Conservation (phyloP, 2,329 filamentous ascomycete species). For the Scedosporium dehoogii region DNA sequence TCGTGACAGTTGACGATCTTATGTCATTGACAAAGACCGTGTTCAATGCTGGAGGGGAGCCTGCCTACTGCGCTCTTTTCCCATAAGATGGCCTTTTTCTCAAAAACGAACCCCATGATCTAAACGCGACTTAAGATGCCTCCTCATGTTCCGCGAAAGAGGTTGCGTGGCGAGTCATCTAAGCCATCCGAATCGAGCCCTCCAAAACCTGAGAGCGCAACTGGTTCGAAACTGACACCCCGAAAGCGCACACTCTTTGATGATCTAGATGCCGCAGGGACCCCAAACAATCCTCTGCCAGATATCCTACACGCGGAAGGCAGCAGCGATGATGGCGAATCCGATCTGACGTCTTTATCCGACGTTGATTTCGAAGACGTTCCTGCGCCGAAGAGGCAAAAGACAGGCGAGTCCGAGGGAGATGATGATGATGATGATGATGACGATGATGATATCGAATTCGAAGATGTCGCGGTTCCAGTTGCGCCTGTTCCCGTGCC, state of each 20-base stretch:
- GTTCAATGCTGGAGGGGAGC: too few species aligned
- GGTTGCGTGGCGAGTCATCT: slow-evolving; percentile 33
- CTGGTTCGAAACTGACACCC: slow-evolving; percentile 13
- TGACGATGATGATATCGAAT: slow-evolving; percentile 53
- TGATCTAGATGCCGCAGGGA: slow-evolving; percentile 42
- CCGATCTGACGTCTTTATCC: slow-evolving; percentile 42
- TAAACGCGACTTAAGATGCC: slow-evolving; percentile 40
- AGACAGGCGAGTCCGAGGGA: slow-evolving; percentile 19
- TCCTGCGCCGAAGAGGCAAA: slow-evolving; percentile 30
- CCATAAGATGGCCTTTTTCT: too few species aligned
- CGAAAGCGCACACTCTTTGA: slow-evolving; percentile 52
- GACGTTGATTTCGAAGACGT: slow-evolving; percentile 45
- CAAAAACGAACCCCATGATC: too few species aligned
- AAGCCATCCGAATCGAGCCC: slow-evolving; percentile 4
- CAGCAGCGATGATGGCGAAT: slow-evolving; percentile 16
- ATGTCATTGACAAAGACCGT: neutral
- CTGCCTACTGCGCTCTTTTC: too few species aligned
- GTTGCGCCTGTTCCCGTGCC: slow-evolving; percentile 34
- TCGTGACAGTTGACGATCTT: neutral
- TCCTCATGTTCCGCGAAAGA: slow-evolving; percentile 58
- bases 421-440: slow-evolving; percentile 34
- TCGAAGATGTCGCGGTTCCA: slow-evolving; percentile 44
- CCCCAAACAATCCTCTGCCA: slow-evolving; percentile 30
- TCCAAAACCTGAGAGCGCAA: slow-evolving; percentile 9
- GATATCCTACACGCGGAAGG: slow-evolving; percentile 28